phyloP scores from a whole-genome alignment of 2,329 filamentous ascomycete genomes.

The Gremmenia infestans region DNA sequence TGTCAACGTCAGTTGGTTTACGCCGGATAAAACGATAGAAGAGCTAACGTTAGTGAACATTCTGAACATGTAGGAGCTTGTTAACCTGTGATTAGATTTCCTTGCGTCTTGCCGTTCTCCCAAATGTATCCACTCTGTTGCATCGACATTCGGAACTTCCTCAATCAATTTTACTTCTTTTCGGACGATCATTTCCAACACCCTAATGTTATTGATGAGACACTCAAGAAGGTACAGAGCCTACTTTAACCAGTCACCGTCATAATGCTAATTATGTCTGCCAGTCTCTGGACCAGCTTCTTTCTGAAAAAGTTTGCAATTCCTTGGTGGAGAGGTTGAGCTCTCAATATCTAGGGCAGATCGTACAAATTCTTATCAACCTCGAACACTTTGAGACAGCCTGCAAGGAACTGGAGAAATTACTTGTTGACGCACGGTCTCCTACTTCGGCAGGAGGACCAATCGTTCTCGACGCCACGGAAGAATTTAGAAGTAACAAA shows the following conservation, averaged over 20 bases:
- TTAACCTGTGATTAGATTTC: conserved; percentile 55
- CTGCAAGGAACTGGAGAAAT: conserved; percentile 80
- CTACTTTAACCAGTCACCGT: neutral
- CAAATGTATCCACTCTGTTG: conserved; percentile 99
- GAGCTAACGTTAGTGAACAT: conserved; percentile 60
- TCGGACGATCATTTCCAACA: conserved; percentile 94
- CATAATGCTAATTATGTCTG: neutral
- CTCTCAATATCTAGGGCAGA: conserved; percentile 93
- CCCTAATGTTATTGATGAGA: conserved; percentile 84
- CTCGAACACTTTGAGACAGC: conserved; percentile 94
- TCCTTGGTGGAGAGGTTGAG: conserved; percentile 81
- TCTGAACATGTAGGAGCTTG: neutral
- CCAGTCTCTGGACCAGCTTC: conserved; percentile 86
- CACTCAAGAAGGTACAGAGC: conserved; percentile 62
- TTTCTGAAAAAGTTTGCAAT: conserved; percentile 87
- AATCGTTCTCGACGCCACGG: conserved; percentile 74
- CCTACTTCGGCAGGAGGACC: conserved; percentile 76
- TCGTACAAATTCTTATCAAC: conserved; percentile 97
- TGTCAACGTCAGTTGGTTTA: conserved; percentile 93
- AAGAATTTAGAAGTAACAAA: conserved; percentile 82
- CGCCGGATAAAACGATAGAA: conserved; percentile 70
- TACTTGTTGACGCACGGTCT: conserved; percentile 79
- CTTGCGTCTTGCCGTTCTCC: conserved; percentile 93
- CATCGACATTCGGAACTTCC: conserved; percentile 94
- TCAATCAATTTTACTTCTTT: conserved; percentile 98